Evolutionary conservation across 2,329 filamentous ascomycete species (phyloP), one percentile per base, ranked within the genome.

Genomic region (Purpureocillium takamizusanense): DNA sequence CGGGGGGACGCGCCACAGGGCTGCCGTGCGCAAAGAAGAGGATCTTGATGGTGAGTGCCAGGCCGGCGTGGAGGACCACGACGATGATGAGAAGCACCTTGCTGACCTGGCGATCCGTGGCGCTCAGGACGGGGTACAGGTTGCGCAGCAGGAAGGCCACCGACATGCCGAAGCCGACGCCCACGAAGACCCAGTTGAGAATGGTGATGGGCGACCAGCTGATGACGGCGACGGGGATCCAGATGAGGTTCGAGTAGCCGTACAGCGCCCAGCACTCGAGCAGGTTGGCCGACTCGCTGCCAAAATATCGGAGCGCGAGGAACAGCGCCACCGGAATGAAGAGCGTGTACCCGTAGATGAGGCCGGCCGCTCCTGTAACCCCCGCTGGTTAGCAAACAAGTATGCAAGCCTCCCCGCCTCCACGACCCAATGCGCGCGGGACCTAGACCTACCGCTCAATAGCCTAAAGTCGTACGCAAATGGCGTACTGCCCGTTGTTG

Each of bases 261-360:
- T 97, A 98, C 28, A 98, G 70, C 42, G 88, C 86, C 80, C 86
- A 89, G 69, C 88, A 95, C 68, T 98, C 92, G 49, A 98, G 76
- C 42, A 98, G 68, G 62, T 95, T 94, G 45, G 90, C 89, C 40
- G 80, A 85, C 59, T 95, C 88, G 61, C 86, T 92, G 41, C 90
- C 90, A 63, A 95, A 97, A 82, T 94, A 98, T 53, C 85, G 86
- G 48, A 98, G 70, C 48, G 86, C 83, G 15, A 81, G 83, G 80
- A 90, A 98, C 25, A 98, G 75, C 9, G 72, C 80, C 46, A 94
- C 68, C 4, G 92, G 92, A 40, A 98, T 79, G 46, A 95, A 70
- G 45, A 83, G 74, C 2, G 92, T 97, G 62, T 98, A 98, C 41
- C 92, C 92, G 62, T 98, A 98, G 46, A 98, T 77, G 51, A 98